Evolutionary conservation across 768 basidiomycete genomes (phyloP).

Genomic region (Chlorophyllum brunneum): DNA sequence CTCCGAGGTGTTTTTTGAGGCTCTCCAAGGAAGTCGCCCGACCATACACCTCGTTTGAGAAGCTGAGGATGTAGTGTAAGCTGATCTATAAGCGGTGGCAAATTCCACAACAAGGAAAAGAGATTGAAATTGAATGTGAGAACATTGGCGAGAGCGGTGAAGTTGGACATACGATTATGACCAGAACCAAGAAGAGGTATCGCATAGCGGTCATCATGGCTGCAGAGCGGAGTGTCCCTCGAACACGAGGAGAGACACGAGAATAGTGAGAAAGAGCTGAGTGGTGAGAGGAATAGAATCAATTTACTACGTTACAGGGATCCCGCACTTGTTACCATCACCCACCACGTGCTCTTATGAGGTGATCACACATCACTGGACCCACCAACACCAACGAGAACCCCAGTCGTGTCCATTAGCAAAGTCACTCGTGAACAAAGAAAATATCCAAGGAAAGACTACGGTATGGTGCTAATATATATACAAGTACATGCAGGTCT

Average conservation of each 20-base stretch:
- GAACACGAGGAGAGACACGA: conserved; percentile 6
- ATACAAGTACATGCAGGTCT: neutral
- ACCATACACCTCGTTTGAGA: conserved; percentile 64
- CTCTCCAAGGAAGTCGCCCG: conserved; percentile 50
- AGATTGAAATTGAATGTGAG: neutral
- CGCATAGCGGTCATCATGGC: conserved; percentile 57
- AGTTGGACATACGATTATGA: conserved; percentile 35
- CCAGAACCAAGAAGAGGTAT: conserved; percentile 48
- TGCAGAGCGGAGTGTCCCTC: conserved; percentile 12
- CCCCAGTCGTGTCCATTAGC: no score
- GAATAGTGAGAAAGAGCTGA: neutral
- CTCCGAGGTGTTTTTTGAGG: conserved; percentile 34
- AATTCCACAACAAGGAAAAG: neutral
- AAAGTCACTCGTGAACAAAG: no score
- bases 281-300: no score
- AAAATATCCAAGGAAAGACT: no score
- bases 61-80: conserved; percentile 61
- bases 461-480: no score
- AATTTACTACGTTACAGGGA: neutral
- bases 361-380: no score
- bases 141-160: neutral
- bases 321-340: neutral
- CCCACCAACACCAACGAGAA: no score
- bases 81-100: conserved; percentile 33
- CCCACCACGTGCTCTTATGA: no score